These are phyloP conservation scores for Breynia disticha DNA, from an alignment of 441 rosid genomes.

Conservation along the genomic window DNA sequence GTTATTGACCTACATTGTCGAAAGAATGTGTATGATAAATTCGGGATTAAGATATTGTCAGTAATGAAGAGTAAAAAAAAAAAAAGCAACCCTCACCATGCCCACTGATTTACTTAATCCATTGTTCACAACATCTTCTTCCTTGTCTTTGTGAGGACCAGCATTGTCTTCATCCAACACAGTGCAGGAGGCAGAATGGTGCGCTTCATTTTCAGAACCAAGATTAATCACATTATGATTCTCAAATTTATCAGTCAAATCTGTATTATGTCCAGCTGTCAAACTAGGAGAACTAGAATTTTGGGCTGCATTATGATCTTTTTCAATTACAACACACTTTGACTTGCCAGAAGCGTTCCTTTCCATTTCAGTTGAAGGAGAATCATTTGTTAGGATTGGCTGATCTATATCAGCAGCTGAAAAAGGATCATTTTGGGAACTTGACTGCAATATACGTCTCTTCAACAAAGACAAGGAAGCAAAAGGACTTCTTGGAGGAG, in stretches of 20 bases:
- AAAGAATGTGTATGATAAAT: slow-evolving; percentile 11
- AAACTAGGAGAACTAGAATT: slow-evolving; percentile 15
- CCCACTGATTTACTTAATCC: slow-evolving; percentile 9
- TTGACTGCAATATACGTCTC: slow-evolving; percentile 28
- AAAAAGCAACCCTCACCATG: slow-evolving; percentile 20
- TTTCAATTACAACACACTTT: slow-evolving; percentile 22
- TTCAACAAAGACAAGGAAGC: slow-evolving; percentile 31
- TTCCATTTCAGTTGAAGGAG: slow-evolving; percentile 18
- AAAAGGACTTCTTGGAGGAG: slow-evolving; percentile 37
- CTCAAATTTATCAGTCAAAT: slow-evolving; percentile 16
- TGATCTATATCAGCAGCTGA: slow-evolving; percentile 26
- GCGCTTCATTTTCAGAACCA: slow-evolving; percentile 15
- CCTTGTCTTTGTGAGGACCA: slow-evolving; percentile 11
- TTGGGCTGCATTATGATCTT: slow-evolving; percentile 21
- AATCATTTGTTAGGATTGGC: slow-evolving; percentile 16
- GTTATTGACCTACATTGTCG: slow-evolving; percentile 11
- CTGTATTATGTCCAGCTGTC: slow-evolving; percentile 17
- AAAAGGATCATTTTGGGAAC: slow-evolving; percentile 27
- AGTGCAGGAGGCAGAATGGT: slow-evolving; percentile 12
- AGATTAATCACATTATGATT: slow-evolving; percentile 14
- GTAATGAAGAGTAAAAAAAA: neutral
- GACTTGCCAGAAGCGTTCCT: slow-evolving; percentile 16
- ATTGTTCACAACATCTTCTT: slow-evolving; percentile 9
- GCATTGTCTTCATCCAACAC: slow-evolving; percentile 10
- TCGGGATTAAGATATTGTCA: neutral